Conservation (phyloP, 331 rosid species). For the Quercus tomentella region DNA sequence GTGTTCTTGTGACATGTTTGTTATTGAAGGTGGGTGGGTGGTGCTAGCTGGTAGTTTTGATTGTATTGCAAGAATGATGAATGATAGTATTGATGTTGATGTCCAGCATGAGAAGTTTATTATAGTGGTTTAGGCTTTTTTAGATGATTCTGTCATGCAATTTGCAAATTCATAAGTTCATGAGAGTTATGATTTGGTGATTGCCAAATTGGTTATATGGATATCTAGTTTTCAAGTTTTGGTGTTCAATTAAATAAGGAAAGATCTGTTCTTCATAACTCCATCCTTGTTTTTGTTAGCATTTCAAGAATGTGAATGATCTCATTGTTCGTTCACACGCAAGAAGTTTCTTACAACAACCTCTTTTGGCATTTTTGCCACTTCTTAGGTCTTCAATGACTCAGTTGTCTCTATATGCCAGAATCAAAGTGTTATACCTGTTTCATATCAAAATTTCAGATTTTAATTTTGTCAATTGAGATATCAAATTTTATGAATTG, state of each 20-base stretch:
- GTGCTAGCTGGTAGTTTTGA: neutral
- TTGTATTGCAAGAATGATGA: neutral
- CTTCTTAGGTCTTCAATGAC: no score
- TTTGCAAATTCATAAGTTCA: neutral
- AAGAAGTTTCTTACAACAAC: no score
- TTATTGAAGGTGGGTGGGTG: conserved; percentile 13
- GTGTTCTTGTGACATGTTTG: conserved; percentile 2
- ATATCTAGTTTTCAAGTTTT: neutral
- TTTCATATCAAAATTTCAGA: no score
- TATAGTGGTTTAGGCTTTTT: conserved; percentile 1
- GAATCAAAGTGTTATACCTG: no score
- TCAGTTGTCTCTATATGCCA: no score
- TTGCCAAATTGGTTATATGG: neutral
- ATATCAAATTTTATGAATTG: no score
- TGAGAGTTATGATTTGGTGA: neutral
- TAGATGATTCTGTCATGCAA: neutral
- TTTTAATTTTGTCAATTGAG: no score
- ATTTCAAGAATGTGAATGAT: neutral
- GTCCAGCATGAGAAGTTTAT: neutral
- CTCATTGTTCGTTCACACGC: neutral
- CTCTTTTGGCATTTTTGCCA: neutral
- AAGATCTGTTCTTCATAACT: neutral
- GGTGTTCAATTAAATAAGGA: neutral
- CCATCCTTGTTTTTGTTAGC: neutral
- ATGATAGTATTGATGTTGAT: conserved; percentile 3